A percentile compares a stretch with the other conserved stretches of the same genome.
Evolutionary conservation across 176 grass and related monocot genomes (phyloP).

Genomic region (Poa annua): DNA sequence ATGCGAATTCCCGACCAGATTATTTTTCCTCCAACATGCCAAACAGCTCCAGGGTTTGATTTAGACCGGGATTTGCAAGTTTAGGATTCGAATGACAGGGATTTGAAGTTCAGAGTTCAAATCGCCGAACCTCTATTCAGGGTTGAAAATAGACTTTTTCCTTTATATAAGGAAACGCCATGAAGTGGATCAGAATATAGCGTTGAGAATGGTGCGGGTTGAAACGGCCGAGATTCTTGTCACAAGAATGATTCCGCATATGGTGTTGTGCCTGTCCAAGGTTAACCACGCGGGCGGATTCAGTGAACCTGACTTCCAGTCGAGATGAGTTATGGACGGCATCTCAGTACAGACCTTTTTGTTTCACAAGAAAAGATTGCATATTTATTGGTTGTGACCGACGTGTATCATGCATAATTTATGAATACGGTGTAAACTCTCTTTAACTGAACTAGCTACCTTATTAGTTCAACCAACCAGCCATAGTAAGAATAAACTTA

Average conservation of each 20-base stretch:
- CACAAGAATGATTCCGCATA: no score
- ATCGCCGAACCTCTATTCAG: no score
- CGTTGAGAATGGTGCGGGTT: no score
- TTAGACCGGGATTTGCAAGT: no score
- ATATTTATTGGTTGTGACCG: background rate
- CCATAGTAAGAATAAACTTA: background rate
- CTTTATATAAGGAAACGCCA: conserved; percentile 15
- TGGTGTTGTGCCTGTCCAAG: background rate
- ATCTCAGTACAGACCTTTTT: background rate
- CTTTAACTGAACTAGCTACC: background rate
- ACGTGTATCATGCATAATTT: background rate
- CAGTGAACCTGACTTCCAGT: conserved; percentile 42
- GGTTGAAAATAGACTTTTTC: no score
- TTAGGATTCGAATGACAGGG: no score
- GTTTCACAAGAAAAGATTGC: background rate
- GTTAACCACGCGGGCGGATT: conserved; percentile 35
- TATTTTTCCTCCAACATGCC: no score
- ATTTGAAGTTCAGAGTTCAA: no score
- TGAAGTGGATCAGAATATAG: no score
- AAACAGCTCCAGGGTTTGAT: no score
- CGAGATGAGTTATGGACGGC: background rate
- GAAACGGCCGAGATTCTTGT: no score
- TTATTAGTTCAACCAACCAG: background rate
- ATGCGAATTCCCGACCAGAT: no score
- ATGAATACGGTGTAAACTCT: background rate